A percentile compares a stretch with the other conserved stretches of the same genome.
phyloP scores from a whole-genome alignment of 2,329 filamentous ascomycete species.

The Neofusicoccum ribis region DNA sequence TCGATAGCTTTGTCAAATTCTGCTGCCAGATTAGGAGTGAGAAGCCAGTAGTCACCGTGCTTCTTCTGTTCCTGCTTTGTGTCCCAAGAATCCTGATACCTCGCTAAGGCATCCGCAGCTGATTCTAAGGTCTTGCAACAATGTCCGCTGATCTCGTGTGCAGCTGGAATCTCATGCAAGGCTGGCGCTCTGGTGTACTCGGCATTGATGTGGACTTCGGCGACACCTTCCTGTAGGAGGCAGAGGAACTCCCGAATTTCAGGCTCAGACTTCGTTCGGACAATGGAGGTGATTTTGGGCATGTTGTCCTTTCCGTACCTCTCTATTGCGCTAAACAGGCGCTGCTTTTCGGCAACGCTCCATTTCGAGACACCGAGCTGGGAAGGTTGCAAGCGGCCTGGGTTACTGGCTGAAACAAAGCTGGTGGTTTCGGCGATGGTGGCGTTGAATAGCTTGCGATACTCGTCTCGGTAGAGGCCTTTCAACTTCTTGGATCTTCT shows the following conservation, averaged over 20 bases:
- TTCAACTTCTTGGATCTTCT: slow-evolving; percentile 33
- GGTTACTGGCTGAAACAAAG: background rate
- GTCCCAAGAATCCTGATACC: slow-evolving; percentile 65
- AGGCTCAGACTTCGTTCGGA: slow-evolving; percentile 70
- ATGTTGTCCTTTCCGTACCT: slow-evolving; percentile 65
- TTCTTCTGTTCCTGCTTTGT: slow-evolving; percentile 58
- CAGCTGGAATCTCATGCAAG: slow-evolving; percentile 64
- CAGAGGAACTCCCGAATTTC: slow-evolving; percentile 72
- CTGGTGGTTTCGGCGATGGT: slow-evolving; percentile 25
- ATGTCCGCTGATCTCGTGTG: slow-evolving; percentile 67
- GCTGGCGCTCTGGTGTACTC: slow-evolving; percentile 42
- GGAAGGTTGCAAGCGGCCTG: background rate
- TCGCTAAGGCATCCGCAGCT: slow-evolving; percentile 65
- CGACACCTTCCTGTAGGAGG: slow-evolving; percentile 56
- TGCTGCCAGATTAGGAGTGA: slow-evolving; percentile 48
- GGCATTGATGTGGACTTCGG: slow-evolving; percentile 39
- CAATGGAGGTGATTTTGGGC: slow-evolving; percentile 59
- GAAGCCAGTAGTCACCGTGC: slow-evolving; percentile 67
- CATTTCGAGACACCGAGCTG: slow-evolving; percentile 67
- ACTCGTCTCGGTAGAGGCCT: slow-evolving; percentile 49
- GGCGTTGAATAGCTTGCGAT: slow-evolving; percentile 38
- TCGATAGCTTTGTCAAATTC: slow-evolving; percentile 34
- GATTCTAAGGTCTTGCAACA: slow-evolving; percentile 67
- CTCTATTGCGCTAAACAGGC: slow-evolving; percentile 66
- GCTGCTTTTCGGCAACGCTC: slow-evolving; percentile 68